phyloP scores from a whole-genome alignment of 208 protist species.

The Angomonas deanei region DNA sequence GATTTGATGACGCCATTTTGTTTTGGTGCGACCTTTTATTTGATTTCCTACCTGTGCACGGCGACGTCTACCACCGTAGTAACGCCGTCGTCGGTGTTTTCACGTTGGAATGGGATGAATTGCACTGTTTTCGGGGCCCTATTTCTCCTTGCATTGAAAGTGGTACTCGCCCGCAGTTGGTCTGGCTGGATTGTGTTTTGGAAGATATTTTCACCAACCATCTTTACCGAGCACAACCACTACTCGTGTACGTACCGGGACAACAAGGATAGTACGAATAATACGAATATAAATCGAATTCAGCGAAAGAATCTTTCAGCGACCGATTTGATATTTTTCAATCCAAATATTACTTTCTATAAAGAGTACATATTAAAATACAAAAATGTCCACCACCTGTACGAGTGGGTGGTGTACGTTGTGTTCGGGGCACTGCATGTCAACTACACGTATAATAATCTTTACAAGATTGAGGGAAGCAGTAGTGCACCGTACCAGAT shows the following conservation, averaged over 20 bases:
- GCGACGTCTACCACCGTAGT: too few relatives aligned
- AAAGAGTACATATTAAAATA: background rate
- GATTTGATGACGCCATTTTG: too few relatives aligned
- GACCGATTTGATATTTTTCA: background rate
- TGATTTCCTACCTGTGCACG: too few relatives aligned
- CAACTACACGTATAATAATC: background rate
- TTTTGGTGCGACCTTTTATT: too few relatives aligned
- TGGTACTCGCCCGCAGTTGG: too few relatives aligned
- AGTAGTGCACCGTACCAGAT: background rate
- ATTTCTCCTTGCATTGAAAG: too few relatives aligned
- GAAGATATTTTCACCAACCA: too few relatives aligned
- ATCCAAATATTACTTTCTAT: background rate
- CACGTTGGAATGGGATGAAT: too few relatives aligned
- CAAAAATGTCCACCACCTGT: background rate
- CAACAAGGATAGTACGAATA: background rate
- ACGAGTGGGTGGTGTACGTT: background rate
- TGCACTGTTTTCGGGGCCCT: too few relatives aligned
- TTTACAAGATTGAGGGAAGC: background rate
- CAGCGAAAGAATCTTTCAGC: background rate
- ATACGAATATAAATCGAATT: background rate
- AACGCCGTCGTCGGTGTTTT: too few relatives aligned
- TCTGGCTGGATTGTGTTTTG: too few relatives aligned
- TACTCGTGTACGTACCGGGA: background rate
- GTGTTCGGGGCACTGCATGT: background rate
- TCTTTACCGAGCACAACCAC: background rate